Evolutionary conservation across 352 stramenopile genomes (phyloP).

Genomic region (Pythium insidiosum): DNA sequence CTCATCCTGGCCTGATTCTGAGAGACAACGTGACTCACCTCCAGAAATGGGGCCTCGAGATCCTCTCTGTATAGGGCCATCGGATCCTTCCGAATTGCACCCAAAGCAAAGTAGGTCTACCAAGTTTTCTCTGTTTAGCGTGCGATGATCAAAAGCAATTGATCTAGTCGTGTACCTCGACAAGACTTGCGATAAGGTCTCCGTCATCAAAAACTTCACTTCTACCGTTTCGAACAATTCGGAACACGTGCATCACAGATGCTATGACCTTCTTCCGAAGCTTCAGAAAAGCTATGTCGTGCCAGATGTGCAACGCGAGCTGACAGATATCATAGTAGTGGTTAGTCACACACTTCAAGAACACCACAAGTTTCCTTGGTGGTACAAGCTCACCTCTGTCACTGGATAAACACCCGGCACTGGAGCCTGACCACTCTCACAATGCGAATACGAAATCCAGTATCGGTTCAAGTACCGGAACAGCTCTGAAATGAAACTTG

Average conservation of each 20-base stretch:
- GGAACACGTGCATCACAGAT: slow-evolving; percentile 62
- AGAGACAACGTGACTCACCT: slow-evolving; percentile 20
- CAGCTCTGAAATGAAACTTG: slow-evolving; percentile 74
- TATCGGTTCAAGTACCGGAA: slow-evolving; percentile 85
- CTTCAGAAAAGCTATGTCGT: slow-evolving; percentile 66
- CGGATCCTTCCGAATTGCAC: slow-evolving; percentile 63
- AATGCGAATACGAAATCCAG: slow-evolving; percentile 85
- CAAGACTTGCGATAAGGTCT: slow-evolving; percentile 53
- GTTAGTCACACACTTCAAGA: too few species aligned
- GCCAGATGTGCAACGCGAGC: slow-evolving; percentile 82
- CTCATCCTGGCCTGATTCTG: too few species aligned
- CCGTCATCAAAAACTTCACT: slow-evolving; percentile 68
- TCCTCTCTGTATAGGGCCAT: slow-evolving; percentile 80
- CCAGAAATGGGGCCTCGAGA: slow-evolving; percentile 60
- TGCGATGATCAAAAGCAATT: too few species aligned
- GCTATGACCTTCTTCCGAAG: slow-evolving; percentile 63
- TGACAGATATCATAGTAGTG: slow-evolving; percentile 13
- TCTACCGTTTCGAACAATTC: slow-evolving; percentile 30
- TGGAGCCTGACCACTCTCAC: slow-evolving; percentile 71
- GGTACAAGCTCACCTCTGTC: slow-evolving; percentile 41
- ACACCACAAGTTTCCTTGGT: too few species aligned
- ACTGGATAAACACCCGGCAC: slow-evolving; percentile 79
- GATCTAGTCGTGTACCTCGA: slow-evolving; percentile 26
- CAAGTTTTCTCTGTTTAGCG: too few species aligned
- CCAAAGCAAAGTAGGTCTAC: slow-evolving; percentile 75